Base-by-base conservation (phyloP, 164 flowering plant genomes). In the Dillenia suffruticosa region DNA sequence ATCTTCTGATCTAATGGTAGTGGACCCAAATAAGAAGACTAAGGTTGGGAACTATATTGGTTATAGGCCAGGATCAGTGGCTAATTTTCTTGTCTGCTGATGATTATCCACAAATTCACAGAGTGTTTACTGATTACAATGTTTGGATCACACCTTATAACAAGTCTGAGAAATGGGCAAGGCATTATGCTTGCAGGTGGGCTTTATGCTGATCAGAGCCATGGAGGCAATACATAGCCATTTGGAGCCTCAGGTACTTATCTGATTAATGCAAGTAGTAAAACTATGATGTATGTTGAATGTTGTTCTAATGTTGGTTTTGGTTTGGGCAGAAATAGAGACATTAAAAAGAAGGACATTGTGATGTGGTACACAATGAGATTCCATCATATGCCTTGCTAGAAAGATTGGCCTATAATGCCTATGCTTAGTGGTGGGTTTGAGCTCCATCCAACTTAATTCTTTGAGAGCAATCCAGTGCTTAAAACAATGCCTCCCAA, bases 91-190 rank as follows among this genome's bases (percentile, higher is more conserved):
- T 88, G 47, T 44, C 76, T 0, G 86, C 78, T 17, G 94, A 90
- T 59, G 97, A 88, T 70, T 86, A 76, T 49, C 84, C 90, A 0
- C 89, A 90, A 59, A 83, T 75, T 2, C 75, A 92, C 1, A 84
- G 77, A 0, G 69, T 89, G 17, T 88, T 74, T 62, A 86, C 85
- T 1, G 82, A 84, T 62, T 81, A 86, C 54, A 77, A 85, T 19
- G 24, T 87, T 8, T 85, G 86, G 89, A 86, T 81, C 56, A 89
- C 90, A 7, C 70, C 81, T 12, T 87, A 85, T 66, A 79, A 84
- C 70, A 78, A 72, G 71, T 77, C 84, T 1, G 88, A 85, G 70
- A 82, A 79, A 40, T 89, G 96, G 91, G 85, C 84, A n/a, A n/a
- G n/a, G n/a, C n/a, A n/a, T n/a, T n/a, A n/a, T n/a, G n/a, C n/a